Evolutionary conservation across 192 early-diverging fungal species (phyloP), one percentile per base, ranked within the genome.

Genomic region (Backusella westeae): DNA sequence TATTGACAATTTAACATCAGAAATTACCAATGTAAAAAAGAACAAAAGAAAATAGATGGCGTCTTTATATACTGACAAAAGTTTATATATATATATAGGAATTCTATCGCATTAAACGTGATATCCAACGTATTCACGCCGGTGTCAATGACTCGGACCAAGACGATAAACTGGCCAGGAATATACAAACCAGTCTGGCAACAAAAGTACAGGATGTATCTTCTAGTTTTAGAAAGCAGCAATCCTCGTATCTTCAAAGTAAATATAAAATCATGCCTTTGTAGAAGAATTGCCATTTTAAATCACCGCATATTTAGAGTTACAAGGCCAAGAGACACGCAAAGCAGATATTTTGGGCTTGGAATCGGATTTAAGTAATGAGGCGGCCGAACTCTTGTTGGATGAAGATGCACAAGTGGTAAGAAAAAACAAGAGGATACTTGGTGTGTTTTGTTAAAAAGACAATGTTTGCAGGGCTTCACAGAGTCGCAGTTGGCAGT

Each of bases 171-270:
- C 88, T 94, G 44, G 90, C 91, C 42, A 86, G 84, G 68, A 99
- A 99, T 79, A 97, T 99, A 38, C 96, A 97, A 79, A 91, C 88
- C 69, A 91, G 92, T 65, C 84, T 99, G 65, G 97, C 97, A 5
- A 88, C 91, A 29, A 94, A 94, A 80, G 88, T 99, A 39, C 97
- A 99, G 82, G 94, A 96, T 15, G 82, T 89, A 42, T 96, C 96
- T 39, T 74, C 83, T 0, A 77, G 68, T n/a, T 98, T 97, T 79
- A 85, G 97, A 66, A 96, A 95, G 76, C 85, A 91, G 32, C 97
- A 99, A 84, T 93, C 95, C 9, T 74, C 81, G 5, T 99, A 97
- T 80, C 82, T 99, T 81, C 90, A 95, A 69, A 96, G 94, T 94
- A 89, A 74, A 83, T 34, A 35, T 36, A 68, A 36, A 46, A 46